A percentile compares a stretch with the other conserved stretches of the same genome.
Conservation (phyloP, 305 asterid species). For the Fraxinus paxiana region DNA sequence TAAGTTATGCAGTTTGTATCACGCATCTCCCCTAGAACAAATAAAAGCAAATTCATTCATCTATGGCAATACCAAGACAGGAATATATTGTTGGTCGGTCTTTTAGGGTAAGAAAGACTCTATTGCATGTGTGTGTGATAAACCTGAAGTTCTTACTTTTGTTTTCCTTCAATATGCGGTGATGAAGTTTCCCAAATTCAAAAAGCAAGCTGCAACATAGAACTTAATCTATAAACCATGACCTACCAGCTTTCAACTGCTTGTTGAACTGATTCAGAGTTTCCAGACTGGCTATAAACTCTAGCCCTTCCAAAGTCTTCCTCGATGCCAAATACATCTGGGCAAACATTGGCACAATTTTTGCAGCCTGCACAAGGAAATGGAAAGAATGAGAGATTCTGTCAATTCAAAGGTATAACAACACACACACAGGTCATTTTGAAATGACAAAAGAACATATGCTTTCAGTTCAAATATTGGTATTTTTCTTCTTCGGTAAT, state of each 20-base stretch:
- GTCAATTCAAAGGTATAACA: constrained; percentile 4
- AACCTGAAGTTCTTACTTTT: background rate
- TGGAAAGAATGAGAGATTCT: background rate
- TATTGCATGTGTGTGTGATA: background rate
- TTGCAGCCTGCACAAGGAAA: constrained; percentile 64
- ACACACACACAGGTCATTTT: background rate
- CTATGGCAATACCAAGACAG: background rate
- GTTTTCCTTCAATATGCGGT: background rate
- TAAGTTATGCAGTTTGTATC: background rate
- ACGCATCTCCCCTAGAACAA: background rate
- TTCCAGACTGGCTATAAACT: constrained; percentile 70
- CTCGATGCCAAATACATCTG: constrained; percentile 74
- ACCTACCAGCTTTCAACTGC: constrained; percentile 93
- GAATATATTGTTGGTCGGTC: background rate
- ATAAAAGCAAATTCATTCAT: background rate
- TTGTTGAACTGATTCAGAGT: constrained; percentile 57
- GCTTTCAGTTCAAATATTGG: background rate
- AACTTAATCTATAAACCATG: background rate
- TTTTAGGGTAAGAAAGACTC: background rate
- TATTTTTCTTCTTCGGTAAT: background rate
- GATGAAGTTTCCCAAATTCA: background rate
- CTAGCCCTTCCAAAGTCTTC: constrained; percentile 98
- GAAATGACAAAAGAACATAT: background rate
- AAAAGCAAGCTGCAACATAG: background rate
- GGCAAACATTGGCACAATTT: constrained; percentile 84